phyloP scores from a whole-genome alignment of 352 stramenopile genomes.

The Pythium insidiosum region DNA sequence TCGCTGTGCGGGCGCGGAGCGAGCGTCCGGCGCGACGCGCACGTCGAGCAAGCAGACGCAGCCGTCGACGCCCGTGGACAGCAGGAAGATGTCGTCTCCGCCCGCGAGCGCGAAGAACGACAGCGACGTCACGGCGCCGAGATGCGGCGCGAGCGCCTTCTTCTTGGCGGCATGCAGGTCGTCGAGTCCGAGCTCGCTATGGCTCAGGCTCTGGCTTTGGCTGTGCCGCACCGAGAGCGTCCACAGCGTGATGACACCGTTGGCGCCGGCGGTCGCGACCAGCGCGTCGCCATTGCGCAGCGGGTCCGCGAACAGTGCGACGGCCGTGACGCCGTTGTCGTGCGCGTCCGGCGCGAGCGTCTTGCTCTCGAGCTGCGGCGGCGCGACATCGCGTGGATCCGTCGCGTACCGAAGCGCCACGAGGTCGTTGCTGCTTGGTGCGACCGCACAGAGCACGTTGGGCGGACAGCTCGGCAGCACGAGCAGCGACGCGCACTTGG shows the following conservation, averaged over 20 bases:
- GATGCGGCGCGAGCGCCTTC: conserved; percentile 47
- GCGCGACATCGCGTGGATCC: conserved; percentile 35
- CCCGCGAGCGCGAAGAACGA: conserved; percentile 32
- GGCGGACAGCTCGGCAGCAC: conserved; percentile 39
- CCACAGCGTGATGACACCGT: conserved; percentile 63
- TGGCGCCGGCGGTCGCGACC: conserved; percentile 51
- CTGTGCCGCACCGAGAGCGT: conserved; percentile 30
- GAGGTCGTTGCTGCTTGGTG: conserved; percentile 28
- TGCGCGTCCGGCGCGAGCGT: conserved; percentile 42
- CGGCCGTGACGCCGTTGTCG: conserved; percentile 35
- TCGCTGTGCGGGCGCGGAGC: background rate
- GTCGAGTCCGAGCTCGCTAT: conserved; percentile 31
- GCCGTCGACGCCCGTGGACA: conserved; percentile 56
- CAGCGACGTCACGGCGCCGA: conserved; percentile 46
- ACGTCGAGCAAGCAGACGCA: conserved; percentile 65
- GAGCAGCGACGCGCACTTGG: conserved; percentile 24
- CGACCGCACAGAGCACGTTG: conserved; percentile 39
- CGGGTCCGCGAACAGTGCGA: conserved; percentile 33
- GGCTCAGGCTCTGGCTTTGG: conserved; percentile 1
- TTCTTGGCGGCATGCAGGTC: conserved; percentile 64
- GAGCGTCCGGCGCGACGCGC: conserved; percentile 23
- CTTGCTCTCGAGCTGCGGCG: conserved; percentile 41
- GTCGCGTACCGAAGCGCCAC: conserved; percentile 49
- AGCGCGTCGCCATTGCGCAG: conserved; percentile 46
- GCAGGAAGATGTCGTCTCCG: conserved; percentile 25